phyloP scores from a whole-genome alignment of 108 stramenopile species.

The Fragilaria radians region DNA sequence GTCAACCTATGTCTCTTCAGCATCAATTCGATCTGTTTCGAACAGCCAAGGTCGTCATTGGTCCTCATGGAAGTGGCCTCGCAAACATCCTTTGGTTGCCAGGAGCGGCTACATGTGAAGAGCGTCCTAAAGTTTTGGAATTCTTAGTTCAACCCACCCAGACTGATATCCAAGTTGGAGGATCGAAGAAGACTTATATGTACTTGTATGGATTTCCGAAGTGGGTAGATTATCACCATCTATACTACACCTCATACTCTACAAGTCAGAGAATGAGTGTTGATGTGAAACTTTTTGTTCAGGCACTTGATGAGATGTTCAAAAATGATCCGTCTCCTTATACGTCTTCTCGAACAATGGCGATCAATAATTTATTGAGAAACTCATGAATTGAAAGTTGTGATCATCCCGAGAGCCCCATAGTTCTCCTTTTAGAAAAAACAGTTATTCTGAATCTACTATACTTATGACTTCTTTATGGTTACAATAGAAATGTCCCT shows the following conservation, averaged over 20 bases:
- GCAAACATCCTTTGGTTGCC: conserved; percentile 9
- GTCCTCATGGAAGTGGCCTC: conserved; percentile 9
- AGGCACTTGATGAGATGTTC: conserved; percentile 15
- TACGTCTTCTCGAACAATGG: no score
- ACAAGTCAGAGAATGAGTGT: not conserved
- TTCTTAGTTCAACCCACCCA: not conserved
- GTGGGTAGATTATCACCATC: not conserved
- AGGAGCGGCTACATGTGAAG: conserved; percentile 2
- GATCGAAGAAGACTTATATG: not conserved
- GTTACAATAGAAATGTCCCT: no score
- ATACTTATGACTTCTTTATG: no score
- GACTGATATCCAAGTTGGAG: not conserved
- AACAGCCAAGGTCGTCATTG: conserved; percentile 7
- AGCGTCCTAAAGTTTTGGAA: conserved; percentile 4
- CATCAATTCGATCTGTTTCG: conserved; percentile 6
- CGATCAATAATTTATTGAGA: no score
- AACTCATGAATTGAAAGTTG: no score
- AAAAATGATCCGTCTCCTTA: conserved; percentile 76
- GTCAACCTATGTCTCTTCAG: conserved; percentile 2
- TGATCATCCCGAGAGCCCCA: no score
- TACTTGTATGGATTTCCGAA: not conserved
- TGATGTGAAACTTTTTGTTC: not conserved
- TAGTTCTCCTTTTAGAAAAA: no score
- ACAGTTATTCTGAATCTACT: no score
- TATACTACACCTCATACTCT: not conserved